phyloP scores from a whole-genome alignment of 2,329 filamentous ascomycete genomes.

The Diaporthe velutina region DNA sequence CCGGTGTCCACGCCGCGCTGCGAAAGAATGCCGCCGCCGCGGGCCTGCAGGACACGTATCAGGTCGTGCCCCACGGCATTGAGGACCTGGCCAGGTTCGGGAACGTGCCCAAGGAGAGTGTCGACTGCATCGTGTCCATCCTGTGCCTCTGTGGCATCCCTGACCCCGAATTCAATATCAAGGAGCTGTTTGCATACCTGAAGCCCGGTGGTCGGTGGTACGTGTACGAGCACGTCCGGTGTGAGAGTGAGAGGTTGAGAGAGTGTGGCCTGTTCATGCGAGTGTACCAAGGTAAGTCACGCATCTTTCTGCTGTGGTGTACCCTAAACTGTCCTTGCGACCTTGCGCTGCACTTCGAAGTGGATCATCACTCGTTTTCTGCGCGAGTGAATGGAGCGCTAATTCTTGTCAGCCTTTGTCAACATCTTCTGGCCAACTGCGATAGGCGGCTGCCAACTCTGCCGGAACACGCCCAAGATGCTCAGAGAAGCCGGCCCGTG shows the following conservation, averaged over 20 bases:
- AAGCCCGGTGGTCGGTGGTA: slow-evolving; percentile 75
- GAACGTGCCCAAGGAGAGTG: slow-evolving; percentile 62
- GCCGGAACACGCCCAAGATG: slow-evolving; percentile 60
- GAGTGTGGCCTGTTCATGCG: slow-evolving; percentile 54
- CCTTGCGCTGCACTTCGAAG: neutral
- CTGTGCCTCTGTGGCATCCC: slow-evolving; percentile 75
- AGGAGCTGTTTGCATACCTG: slow-evolving; percentile 67
- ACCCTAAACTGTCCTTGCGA: too few relatives aligned
- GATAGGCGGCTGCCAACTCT: slow-evolving; percentile 65
- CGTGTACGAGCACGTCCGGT: slow-evolving; percentile 71
- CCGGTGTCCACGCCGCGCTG: slow-evolving; percentile 63
- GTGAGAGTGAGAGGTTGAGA: slow-evolving; percentile 39
- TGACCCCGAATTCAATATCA: slow-evolving; percentile 67
- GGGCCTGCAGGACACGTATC: slow-evolving; percentile 69
- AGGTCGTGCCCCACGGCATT: slow-evolving; percentile 73
- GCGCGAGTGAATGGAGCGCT: neutral
- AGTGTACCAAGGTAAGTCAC: slow-evolving; percentile 58
- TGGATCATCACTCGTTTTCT: too few relatives aligned
- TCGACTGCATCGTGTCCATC: slow-evolving; percentile 72
- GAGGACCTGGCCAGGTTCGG: slow-evolving; percentile 63
- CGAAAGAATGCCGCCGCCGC: slow-evolving; percentile 60
- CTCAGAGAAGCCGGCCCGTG: slow-evolving; percentile 65
- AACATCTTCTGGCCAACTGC: slow-evolving; percentile 66
- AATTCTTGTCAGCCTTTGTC: slow-evolving; percentile 56
- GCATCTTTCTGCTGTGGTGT: too few relatives aligned